Evolutionary conservation across 306 rosid species (phyloP), one percentile per base, ranked within the genome.

Genomic region (Betula pendula): DNA sequence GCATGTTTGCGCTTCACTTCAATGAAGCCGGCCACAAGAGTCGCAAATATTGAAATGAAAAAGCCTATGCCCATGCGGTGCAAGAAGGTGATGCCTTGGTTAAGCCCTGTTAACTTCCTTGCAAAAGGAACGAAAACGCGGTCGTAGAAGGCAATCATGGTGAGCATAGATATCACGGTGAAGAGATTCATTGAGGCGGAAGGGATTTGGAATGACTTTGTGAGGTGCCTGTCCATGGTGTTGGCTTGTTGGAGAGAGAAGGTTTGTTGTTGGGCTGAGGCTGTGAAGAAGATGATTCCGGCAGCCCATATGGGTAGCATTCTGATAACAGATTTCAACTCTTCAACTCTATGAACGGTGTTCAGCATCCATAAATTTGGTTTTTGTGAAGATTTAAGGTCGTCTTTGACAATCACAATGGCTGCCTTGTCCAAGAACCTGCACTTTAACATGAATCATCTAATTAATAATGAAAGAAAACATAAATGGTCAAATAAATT

Each of bases 391-490:
- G 74, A 12, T 79, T 81, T 81, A 2, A 68, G 31, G 10, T 81
- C 59, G 56, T 87, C 88, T 79, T 81, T 52, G 56, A 77, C 86
- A 0, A 44, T 78, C 42, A 74, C 81, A 8, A 81, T 77, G 19
- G 90, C 88, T 35, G 86, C 90, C 75, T 84, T 87, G 77, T 87
- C 90, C 48, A 84, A 75, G 79, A 81, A 84, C 71, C 88, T 84
- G 86, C 81, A 74, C n/a, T 35, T 16, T 15, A 49, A 49, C 55
- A 49, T 15, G 3, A 49, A 49, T 49, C 55, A 49, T 14, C 31
- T 22, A 8, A n/a, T n/a, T n/a, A n/a, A n/a, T n/a, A n/a, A n/a
- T n/a, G n/a, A n/a, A n/a, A n/a, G n/a, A n/a, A n/a, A n/a, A n/a
- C n/a, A n/a, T n/a, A n/a, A n/a, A n/a, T n/a, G n/a, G n/a, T n/a